Base-by-base conservation (phyloP, 208 protist species). In the Trypanosoma mega region DNA sequence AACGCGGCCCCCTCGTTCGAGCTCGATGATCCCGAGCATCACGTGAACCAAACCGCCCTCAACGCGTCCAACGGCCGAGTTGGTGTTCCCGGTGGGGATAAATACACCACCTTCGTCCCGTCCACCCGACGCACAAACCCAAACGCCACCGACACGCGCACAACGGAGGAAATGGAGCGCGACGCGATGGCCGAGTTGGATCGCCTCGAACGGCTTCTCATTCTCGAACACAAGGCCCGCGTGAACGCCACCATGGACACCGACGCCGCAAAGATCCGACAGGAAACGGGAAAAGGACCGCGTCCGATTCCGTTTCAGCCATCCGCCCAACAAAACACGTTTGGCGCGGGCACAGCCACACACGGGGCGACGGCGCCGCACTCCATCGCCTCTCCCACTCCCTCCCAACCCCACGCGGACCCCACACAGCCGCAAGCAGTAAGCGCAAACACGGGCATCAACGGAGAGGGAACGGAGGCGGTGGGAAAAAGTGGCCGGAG, bases 161-260 rank as follows among this genome's bases (percentile, higher is more conserved):
- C 70, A 9, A 69, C 63, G 50, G 74, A 92, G 53, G 79, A 80
- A 16, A 45, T 78, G 50, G 80, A 73, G 7, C 69, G 58, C 51
- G 68, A 78, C 23, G 82, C 78, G 47, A 68, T 74, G 68, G 71
- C 80, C 11, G 85, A 94, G 37, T 74, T 95, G 9, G 85, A 95
- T 51, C 80, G 78, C n/a, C 83, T 95, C 43, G 85, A 95, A 73
- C 77, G 85, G 8, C 76, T 95, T 46, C 83, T 95, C 18, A 88
- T 95, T 54, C 47, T 86, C n/a, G 88, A 95, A 72, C 85, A 95
- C 74, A 91, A 89, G 65, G 77, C 85, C 0, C 84, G 88, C 20
- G 82, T 86, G 37, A 76, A 80, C 51, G 78, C 77, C 1, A 59
- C 78, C 6, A 41, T 91, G 56, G 88, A 92, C 33, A 74, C 77